Conservation (phyloP, 2,329 filamentous ascomycete genomes). For the Dothideomycetidae sp. region DNA sequence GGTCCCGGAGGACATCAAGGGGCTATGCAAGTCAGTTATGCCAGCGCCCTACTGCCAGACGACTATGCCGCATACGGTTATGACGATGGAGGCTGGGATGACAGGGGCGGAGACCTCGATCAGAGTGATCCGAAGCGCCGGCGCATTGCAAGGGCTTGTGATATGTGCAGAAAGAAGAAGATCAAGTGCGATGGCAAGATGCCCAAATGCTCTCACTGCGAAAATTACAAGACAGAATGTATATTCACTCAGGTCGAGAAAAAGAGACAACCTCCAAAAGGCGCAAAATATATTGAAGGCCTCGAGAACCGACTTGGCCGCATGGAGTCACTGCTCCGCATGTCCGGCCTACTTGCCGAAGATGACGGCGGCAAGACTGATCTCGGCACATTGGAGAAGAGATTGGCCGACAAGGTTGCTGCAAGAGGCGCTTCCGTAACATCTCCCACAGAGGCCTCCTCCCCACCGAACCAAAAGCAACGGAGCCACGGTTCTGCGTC, state of each 20-base stretch:
- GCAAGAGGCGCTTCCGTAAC: conserved; percentile 10
- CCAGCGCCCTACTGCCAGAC: conserved; percentile 8
- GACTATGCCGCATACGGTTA: conserved; percentile 16
- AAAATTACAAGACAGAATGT: conserved; percentile 96
- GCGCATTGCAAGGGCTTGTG: conserved; percentile 80
- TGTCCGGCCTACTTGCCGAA: conserved; percentile 75
- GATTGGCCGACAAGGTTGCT: conserved; percentile 38
- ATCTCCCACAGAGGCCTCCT: conserved; percentile 5
- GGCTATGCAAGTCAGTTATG: conserved; percentile 10
- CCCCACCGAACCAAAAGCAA: conserved; percentile 6
- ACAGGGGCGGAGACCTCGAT: conserved; percentile 17
- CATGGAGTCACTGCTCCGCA: conserved; percentile 80
- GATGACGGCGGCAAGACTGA: conserved; percentile 78
- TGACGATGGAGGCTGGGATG: conserved; percentile 13
- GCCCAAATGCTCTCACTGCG: conserved; percentile 87
- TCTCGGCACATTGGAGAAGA: conserved; percentile 73
- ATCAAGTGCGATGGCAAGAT: conserved; percentile 97
- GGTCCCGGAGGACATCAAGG: conserved; percentile 7
- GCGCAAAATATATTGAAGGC: conserved; percentile 95
- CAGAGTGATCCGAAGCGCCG: conserved; percentile 64
- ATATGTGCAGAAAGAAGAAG: conserved; percentile 92
- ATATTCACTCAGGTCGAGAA: conserved; percentile 97
- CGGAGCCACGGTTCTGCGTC: conserved; percentile 14
- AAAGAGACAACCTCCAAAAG: conserved; percentile 93
- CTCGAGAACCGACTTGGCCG: conserved; percentile 87